Evolutionary conservation across 495 filamentous ascomycete species (phyloP), one percentile per base, ranked within the genome.

Genomic region (Beverwykella pulmonaria): DNA sequence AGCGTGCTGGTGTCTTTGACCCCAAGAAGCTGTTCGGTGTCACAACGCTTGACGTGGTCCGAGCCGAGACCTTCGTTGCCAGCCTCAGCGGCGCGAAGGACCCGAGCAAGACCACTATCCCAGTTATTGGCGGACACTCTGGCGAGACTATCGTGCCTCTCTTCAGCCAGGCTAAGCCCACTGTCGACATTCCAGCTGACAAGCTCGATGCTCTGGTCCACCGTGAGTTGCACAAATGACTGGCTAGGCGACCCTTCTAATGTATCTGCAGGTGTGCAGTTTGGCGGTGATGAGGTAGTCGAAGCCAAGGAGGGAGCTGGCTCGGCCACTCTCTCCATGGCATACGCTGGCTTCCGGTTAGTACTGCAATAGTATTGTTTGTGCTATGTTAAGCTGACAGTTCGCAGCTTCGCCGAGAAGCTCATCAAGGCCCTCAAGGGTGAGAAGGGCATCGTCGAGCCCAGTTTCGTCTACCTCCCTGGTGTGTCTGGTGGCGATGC

Each of bases 251-350:
- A 25, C 41, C 10, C 22, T 20, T 20, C 29, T 67, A 46, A 68
- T 44, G 8, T 36, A 25, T 22, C n/a, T 20, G 6, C 65, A 90
- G 88, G 88, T 73, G 92, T 98, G 41, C 94, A 98, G 79, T 98
- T 96, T 72, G 95, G 95, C 75, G 94, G 94, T 79, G 94, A 98
- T 74, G 94, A 98, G 83, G 94, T 98, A 71, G 94, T 98, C 75
- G 87, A 94, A 83, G 94, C 94, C 75, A 98, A 98, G 89, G 91
- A 93, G 62, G 94, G 94, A 71, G 85, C 88, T 74, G 94, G 94
- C 67, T 97, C 93, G 41, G 94, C 94, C 68, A 98, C 94, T 61
- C 86, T 98, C 32, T 96, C 92, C 68, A 98, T 98, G 94, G 94
- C 94, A 59, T 97, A 90, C 75, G 94, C 94, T 71, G 94, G 95